These are phyloP conservation scores for Fusarium tupiense DNA, from an alignment of 2,329 filamentous ascomycete species.

Conservation along the genomic window DNA sequence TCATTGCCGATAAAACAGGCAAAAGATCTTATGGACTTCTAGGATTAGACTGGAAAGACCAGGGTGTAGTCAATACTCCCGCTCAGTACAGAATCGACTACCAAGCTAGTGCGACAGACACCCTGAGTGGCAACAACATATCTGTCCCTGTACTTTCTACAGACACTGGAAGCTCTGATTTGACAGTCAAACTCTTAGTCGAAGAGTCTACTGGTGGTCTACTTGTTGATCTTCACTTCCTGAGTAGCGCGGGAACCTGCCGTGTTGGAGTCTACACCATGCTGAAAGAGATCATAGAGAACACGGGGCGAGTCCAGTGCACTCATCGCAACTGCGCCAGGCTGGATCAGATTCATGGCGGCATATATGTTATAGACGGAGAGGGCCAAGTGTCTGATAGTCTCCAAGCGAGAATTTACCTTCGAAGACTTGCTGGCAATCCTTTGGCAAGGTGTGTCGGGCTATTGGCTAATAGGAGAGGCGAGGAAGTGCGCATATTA, in stretches of 20 bases:
- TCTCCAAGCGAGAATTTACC: accelerated
- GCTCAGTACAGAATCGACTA: too few species aligned
- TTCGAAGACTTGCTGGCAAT: accelerated
- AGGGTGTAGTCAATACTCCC: too few species aligned
- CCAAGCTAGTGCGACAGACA: accelerated
- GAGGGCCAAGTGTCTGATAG: accelerated
- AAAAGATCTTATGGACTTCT: too few species aligned
- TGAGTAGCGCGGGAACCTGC: accelerated
- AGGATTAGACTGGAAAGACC: too few species aligned
- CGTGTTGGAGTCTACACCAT: accelerated
- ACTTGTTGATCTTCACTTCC: accelerated
- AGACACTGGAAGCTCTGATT: not conserved
- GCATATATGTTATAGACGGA: accelerated
- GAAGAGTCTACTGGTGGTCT: accelerated
- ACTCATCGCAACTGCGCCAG: accelerated
- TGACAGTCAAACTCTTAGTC: accelerated
- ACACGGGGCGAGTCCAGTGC: accelerated
- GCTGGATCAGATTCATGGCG: accelerated
- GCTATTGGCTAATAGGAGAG: accelerated
- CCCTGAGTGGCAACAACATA: too few species aligned
- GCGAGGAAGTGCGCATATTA: accelerated
- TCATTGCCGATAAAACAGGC: too few species aligned
- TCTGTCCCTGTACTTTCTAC: accelerated
- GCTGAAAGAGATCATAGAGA: not conserved
- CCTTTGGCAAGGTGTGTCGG: not conserved